Percentiles rank a stretch among this genome's conserved stretches.
These are phyloP conservation scores for Penicillium italicum DNA, from an alignment of 2,329 filamentous ascomycete genomes.

Conservation along the genomic window DNA sequence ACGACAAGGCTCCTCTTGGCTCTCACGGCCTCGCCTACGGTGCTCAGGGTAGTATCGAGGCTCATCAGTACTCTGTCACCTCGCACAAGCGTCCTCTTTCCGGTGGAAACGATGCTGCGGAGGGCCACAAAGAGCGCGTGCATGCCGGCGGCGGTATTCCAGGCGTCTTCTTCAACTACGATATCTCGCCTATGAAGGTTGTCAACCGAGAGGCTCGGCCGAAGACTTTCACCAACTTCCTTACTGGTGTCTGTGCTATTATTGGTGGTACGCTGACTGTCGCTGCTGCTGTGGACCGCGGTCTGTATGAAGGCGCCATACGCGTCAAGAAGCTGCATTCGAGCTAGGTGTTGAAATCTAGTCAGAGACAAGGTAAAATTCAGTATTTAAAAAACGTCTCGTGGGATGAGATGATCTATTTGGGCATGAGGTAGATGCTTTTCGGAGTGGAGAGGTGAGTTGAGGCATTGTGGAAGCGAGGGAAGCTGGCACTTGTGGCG, in stretches of 20 bases:
- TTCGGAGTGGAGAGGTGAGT: background rate
- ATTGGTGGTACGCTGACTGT: constrained; percentile 94
- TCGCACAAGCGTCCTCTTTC: constrained; percentile 86
- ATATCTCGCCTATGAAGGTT: constrained; percentile 99
- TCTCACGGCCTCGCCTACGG: constrained; percentile 63
- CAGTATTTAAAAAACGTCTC: background rate
- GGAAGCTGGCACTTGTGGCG: constrained; percentile 11
- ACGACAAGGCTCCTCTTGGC: constrained; percentile 62
- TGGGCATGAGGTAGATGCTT: background rate
- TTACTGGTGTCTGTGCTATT: constrained; percentile 90
- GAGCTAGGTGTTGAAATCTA: constrained; percentile 38
- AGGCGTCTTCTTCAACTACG: constrained; percentile 97
- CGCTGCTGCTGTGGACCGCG: constrained; percentile 86
- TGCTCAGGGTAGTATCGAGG: constrained; percentile 79
- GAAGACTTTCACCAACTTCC: constrained; percentile 87
- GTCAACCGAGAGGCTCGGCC: constrained; percentile 88
- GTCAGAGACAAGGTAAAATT: background rate
- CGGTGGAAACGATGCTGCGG: constrained; percentile 78
- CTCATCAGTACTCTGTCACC: constrained; percentile 96
- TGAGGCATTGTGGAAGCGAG: background rate
- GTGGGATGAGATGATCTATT: background rate
- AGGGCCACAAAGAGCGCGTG: constrained; percentile 86
- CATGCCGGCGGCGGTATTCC: constrained; percentile 91
- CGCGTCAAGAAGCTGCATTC: constrained; percentile 82
- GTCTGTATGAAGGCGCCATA: constrained; percentile 81